phyloP scores from a whole-genome alignment of 331 rosid genomes.

The Rosa hybrid region DNA sequence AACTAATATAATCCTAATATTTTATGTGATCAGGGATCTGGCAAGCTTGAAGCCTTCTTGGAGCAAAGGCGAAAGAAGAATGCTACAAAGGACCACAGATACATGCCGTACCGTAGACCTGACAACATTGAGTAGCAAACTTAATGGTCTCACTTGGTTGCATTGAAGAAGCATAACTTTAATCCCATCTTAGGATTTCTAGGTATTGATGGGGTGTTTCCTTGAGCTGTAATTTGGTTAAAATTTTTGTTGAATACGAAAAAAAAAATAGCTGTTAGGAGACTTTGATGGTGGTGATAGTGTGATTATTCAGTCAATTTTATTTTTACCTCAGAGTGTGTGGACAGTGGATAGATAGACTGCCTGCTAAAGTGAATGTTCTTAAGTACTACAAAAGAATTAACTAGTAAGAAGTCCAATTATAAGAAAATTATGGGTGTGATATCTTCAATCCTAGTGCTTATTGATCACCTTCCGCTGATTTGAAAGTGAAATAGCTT shows the following conservation, averaged over 20 bases:
- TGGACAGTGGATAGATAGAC: neutral
- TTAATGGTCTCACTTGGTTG: neutral
- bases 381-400: neutral
- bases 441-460: too few relatives aligned
- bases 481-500: too few relatives aligned
- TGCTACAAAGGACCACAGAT: conserved; percentile 76
- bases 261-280: neutral
- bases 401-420: neutral
- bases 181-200: neutral
- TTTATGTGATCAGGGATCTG: conserved; percentile 51
- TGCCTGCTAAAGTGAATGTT: too few relatives aligned
- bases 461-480: too few relatives aligned
- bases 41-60: conserved; percentile 67
- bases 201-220: neutral
- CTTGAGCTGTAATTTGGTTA: neutral
- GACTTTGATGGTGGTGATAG: neutral
- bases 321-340: neutral
- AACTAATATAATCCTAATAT: neutral
- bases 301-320: neutral
- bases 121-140: conserved; percentile 19
- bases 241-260: neutral
- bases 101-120: conserved; percentile 75
- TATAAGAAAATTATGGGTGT: too few relatives aligned
- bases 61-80: conserved; percentile 81
- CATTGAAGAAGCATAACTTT: neutral